Evolutionary conservation across 2,329 filamentous ascomycete genomes (phyloP).

Genomic region (Fusarium liriodendri): DNA sequence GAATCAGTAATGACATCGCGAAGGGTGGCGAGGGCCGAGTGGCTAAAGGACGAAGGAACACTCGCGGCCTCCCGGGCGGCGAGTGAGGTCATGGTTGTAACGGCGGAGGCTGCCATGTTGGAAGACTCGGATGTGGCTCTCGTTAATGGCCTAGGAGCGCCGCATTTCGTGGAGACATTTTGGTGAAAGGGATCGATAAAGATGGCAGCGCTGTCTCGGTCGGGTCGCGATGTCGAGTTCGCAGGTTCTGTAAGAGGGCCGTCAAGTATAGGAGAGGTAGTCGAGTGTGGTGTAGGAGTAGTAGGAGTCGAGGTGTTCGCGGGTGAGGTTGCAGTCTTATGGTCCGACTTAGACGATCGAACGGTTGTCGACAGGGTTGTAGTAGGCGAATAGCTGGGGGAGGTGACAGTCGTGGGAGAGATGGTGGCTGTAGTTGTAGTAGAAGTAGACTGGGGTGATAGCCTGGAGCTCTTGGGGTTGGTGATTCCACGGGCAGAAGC

Average conservation of each 20-base stretch:
- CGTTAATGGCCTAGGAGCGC: slow-evolving; percentile 53
- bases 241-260: slow-evolving; percentile 19
- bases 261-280: slow-evolving; percentile 15
- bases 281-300: slow-evolving; percentile 14
- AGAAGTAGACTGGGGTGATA: slow-evolving; percentile 17
- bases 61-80: slow-evolving; percentile 45
- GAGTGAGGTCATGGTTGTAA: slow-evolving; percentile 47
- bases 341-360: slow-evolving; percentile 25
- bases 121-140: slow-evolving; percentile 48
- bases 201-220: slow-evolving; percentile 33
- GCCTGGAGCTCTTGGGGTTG: slow-evolving; percentile 27
- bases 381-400: slow-evolving; percentile 9
- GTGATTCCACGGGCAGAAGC: slow-evolving; percentile 67
- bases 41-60: slow-evolving; percentile 48
- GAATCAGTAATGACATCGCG: slow-evolving; percentile 53
- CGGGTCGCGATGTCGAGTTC: slow-evolving; percentile 23
- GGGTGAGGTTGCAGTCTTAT: slow-evolving; percentile 21
- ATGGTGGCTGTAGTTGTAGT: slow-evolving; percentile 14
- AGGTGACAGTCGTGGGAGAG: slow-evolving; percentile 25
- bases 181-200: slow-evolving; percentile 27
- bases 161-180: slow-evolving; percentile 51
- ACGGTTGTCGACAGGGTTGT: slow-evolving; percentile 1
- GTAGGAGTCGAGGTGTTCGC: slow-evolving; percentile 20
- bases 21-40: slow-evolving; percentile 47
- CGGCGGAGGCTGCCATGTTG: slow-evolving; percentile 49